phyloP scores from a whole-genome alignment of 345 rosid species.

The Pistacia atlantica region DNA sequence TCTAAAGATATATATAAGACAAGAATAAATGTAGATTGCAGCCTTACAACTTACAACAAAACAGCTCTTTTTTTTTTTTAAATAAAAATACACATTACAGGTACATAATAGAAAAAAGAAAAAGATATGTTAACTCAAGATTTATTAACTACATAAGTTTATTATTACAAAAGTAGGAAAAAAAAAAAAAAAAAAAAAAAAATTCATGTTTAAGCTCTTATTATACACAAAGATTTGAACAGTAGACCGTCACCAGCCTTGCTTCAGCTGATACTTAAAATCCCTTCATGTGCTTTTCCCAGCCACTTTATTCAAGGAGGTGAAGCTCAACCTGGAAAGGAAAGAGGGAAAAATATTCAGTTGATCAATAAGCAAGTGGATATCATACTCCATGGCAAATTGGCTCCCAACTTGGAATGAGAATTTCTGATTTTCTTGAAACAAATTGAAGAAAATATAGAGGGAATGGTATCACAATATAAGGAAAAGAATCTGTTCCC shows the following conservation, averaged over 20 bases:
- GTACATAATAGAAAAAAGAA: not conserved
- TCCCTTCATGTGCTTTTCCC: slow-evolving; percentile 37
- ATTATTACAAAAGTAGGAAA: not conserved
- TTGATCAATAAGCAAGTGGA: too few relatives aligned
- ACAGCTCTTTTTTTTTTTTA: not conserved
- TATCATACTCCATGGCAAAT: not conserved
- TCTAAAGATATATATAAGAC: too few relatives aligned
- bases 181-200: too few relatives aligned
- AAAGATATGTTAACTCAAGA: not conserved
- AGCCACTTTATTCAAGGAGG: slow-evolving; percentile 64
- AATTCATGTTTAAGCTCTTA: not conserved
- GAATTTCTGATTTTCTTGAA: not conserved
- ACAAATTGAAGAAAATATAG: not conserved
- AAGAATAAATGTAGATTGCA: not conserved
- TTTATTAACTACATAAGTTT: not conserved
- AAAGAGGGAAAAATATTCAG: not conserved
- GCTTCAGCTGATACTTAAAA: not conserved
- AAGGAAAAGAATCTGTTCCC: not conserved
- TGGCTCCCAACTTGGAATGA: not conserved
- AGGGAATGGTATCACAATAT: too few relatives aligned
- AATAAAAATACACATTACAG: not conserved
- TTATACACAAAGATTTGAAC: slow-evolving; percentile 10
- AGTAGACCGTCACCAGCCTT: not conserved
- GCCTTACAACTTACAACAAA: not conserved
- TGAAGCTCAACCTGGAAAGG: slow-evolving; percentile 72